Evolutionary conservation across 2,329 filamentous ascomycete genomes (phyloP).

Genomic region (Exserohilum rostratum): DNA sequence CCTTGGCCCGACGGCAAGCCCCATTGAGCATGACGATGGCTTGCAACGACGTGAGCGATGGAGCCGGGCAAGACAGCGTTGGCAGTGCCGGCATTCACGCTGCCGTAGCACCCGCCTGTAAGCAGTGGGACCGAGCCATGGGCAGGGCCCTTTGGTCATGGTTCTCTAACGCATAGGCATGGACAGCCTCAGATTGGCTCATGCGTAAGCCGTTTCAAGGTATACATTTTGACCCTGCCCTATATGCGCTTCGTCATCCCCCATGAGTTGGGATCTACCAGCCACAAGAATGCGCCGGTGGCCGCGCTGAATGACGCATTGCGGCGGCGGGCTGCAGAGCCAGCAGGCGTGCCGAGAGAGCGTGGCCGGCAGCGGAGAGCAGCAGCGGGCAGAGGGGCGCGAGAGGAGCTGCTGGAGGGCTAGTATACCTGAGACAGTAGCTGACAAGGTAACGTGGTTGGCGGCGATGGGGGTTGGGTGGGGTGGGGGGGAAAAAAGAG

Average conservation of each 20-base stretch:
- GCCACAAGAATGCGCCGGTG: slow-evolving; percentile 43
- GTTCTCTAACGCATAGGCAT: slow-evolving; percentile 48
- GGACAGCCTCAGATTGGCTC: slow-evolving; percentile 47
- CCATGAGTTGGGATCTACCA: slow-evolving; percentile 43
- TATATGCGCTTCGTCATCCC: slow-evolving; percentile 49
- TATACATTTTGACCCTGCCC: slow-evolving; percentile 39
- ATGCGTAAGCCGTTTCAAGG: slow-evolving; percentile 51
- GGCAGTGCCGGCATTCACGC: slow-evolving; percentile 42
- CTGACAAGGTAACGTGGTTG: slow-evolving; percentile 1
- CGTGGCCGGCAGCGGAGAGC: slow-evolving; percentile 27
- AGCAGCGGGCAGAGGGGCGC: slow-evolving; percentile 18
- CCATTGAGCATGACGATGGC: slow-evolving; percentile 33
- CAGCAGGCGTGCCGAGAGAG: slow-evolving; percentile 30
- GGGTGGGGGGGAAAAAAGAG: slow-evolving; percentile 10
- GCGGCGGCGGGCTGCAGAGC: slow-evolving; percentile 29
- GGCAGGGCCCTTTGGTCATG: slow-evolving; percentile 29
- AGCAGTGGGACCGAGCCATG: slow-evolving; percentile 36
- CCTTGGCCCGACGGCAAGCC: slow-evolving; percentile 29
- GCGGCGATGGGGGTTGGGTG: slow-evolving; percentile 7
- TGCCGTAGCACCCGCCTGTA: slow-evolving; percentile 48
- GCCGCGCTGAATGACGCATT: slow-evolving; percentile 39
- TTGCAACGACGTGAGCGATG: slow-evolving; percentile 34
- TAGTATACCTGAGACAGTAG: slow-evolving; percentile 24
- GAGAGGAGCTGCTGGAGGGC: slow-evolving; percentile 14
- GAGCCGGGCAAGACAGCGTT: slow-evolving; percentile 35